A percentile compares a stretch with the other conserved stretches of the same genome.
These are phyloP conservation scores for Paecilomyces sp. DNA, from an alignment of 2,329 filamentous ascomycete species.

Conservation along the genomic window DNA sequence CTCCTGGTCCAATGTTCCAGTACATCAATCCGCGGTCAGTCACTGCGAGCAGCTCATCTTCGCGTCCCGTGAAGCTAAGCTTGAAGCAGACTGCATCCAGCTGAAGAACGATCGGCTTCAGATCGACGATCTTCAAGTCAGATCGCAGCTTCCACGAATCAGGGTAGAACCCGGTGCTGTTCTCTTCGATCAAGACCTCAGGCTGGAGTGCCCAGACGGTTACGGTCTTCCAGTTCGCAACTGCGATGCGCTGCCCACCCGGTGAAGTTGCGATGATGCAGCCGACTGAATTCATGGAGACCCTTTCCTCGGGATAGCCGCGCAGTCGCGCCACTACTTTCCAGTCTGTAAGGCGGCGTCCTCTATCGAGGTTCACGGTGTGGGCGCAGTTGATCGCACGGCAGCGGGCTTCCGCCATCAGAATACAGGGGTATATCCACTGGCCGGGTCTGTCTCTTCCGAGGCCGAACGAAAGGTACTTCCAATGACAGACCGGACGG, in stretches of 20 bases:
- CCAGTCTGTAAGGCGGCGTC: slow-evolving; percentile 31
- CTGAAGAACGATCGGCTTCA: slow-evolving; percentile 26
- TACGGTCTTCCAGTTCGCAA: slow-evolving; percentile 35
- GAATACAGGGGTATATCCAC: slow-evolving; percentile 30
- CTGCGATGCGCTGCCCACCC: slow-evolving; percentile 31
- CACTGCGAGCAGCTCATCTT: slow-evolving; percentile 33
- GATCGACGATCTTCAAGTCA: slow-evolving; percentile 15
- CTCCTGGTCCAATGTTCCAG: slow-evolving; percentile 26
- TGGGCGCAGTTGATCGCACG: slow-evolving; percentile 23
- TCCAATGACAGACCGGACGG: slow-evolving; percentile 25
- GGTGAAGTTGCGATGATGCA: slow-evolving; percentile 30
- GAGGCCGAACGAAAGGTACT: slow-evolving; percentile 33
- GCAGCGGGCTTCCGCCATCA: slow-evolving; percentile 26
- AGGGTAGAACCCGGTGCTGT: slow-evolving; percentile 25
- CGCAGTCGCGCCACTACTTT: slow-evolving; percentile 27
- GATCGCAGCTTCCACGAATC: slow-evolving; percentile 14
- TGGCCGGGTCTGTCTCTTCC: slow-evolving; percentile 25
- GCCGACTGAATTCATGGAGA: slow-evolving; percentile 26
- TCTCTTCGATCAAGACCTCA: slow-evolving; percentile 24
- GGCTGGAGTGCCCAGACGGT: slow-evolving; percentile 36
- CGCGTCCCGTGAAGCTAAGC: slow-evolving; percentile 24
- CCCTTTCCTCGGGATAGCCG: slow-evolving; percentile 18
- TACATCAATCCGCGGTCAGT: slow-evolving; percentile 36
- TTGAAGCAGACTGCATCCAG: slow-evolving; percentile 32
- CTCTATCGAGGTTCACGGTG: slow-evolving; percentile 30